A percentile compares a stretch with the other conserved stretches of the same genome.
These are phyloP conservation scores for Ophiostoma novo-ulmi DNA, from an alignment of 2,329 filamentous ascomycete species.

Conservation along the genomic window DNA sequence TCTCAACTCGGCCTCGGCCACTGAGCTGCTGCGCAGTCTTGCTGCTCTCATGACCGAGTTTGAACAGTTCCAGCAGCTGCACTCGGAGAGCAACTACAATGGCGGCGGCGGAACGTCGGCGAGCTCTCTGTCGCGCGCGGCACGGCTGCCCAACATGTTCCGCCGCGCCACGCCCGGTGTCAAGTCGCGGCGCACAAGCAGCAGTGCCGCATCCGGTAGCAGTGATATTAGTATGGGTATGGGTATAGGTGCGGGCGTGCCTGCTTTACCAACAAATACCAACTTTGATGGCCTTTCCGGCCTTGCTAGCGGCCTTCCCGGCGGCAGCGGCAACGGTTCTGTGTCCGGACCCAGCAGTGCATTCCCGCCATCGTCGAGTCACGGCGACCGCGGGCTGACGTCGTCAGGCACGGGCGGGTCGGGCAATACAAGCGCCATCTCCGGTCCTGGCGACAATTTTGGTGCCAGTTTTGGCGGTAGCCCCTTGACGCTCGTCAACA, in stretches of 20 bases:
- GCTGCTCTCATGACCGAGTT: slow-evolving; percentile 86
- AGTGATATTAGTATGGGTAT: slow-evolving; percentile 15
- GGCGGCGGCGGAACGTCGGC: slow-evolving; percentile 51
- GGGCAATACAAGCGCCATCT: slow-evolving; percentile 38
- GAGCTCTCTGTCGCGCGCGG: slow-evolving; percentile 63
- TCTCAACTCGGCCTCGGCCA: slow-evolving; percentile 69
- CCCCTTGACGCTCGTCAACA: slow-evolving; percentile 24
- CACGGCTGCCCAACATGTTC: slow-evolving; percentile 78
- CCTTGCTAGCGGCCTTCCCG: slow-evolving; percentile 17
- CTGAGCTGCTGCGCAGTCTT: slow-evolving; percentile 82
- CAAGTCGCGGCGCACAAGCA: slow-evolving; percentile 53
- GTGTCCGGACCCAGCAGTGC: not conserved
- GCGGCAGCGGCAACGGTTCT: slow-evolving; percentile 26
- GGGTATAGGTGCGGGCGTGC: slow-evolving; percentile 10
- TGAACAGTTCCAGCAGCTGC: slow-evolving; percentile 84
- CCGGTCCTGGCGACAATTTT: slow-evolving; percentile 42
- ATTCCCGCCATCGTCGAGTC: slow-evolving; percentile 8
- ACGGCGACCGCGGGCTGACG: slow-evolving; percentile 5
- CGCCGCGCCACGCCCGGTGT: slow-evolving; percentile 56
- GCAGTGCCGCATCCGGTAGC: slow-evolving; percentile 41
- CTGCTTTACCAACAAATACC: not conserved
- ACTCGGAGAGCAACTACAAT: slow-evolving; percentile 58
- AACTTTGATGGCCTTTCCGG: not conserved
- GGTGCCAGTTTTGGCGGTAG: slow-evolving; percentile 27
- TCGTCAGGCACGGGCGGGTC: slow-evolving; percentile 28